Conservation (phyloP, 305 asterid species). For the Fraxinus xanthoxyloides region DNA sequence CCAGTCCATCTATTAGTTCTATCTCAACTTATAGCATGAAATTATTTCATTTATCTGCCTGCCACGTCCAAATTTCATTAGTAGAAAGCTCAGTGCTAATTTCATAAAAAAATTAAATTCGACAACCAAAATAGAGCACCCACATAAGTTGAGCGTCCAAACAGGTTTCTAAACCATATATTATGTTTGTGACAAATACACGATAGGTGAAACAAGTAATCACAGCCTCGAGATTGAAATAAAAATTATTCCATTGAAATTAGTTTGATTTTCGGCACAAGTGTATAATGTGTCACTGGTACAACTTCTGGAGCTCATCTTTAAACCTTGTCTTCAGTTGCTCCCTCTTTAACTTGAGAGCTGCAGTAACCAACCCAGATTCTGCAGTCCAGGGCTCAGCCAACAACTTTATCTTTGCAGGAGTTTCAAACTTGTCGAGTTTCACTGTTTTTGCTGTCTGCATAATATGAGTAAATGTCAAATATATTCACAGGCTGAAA, state of each 20-base stretch:
- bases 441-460: slow-evolving; percentile 70
- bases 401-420: slow-evolving; percentile 72
- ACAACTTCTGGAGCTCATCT: slow-evolving; percentile 58
- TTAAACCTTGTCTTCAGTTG: slow-evolving; percentile 64
- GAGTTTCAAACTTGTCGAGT: slow-evolving; percentile 77
- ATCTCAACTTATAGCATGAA: background rate
- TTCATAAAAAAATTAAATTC: background rate
- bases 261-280: background rate
- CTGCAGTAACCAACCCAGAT: slow-evolving; percentile 88
- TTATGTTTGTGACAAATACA: background rate
- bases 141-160: background rate
- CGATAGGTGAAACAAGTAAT: background rate
- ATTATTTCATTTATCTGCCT: background rate
- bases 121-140: background rate
- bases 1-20: background rate
- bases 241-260: background rate
- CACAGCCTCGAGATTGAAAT: background rate
- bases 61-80: background rate
- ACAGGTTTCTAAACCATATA: background rate
- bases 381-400: slow-evolving; percentile 95
- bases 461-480: background rate
- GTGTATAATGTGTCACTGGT: slow-evolving; percentile 35
- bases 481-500: background rate
- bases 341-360: slow-evolving; percentile 85
- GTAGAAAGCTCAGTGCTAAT: background rate